Conservation (phyloP, 1,284 basidiomycete genomes). For the Austroboletus olivaceoglutinosus region DNA sequence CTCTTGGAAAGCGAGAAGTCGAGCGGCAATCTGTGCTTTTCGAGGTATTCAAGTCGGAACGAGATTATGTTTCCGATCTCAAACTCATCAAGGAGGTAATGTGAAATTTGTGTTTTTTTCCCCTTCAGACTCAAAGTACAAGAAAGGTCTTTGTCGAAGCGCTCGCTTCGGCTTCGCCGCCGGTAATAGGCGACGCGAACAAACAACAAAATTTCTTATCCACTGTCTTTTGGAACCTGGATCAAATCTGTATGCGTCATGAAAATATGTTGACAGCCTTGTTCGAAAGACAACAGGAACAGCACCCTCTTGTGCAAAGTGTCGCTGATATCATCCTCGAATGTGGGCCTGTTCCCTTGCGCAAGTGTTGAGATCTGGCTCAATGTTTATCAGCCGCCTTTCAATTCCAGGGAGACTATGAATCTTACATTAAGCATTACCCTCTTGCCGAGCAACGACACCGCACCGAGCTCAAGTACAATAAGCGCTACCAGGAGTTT, state of each 20-base stretch:
- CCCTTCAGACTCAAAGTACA: conserved; percentile 1
- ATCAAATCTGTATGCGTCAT: conserved; percentile 62
- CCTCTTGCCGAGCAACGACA: conserved; percentile 78
- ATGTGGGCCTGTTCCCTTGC: conserved; percentile 38
- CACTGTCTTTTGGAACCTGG: conserved; percentile 75
- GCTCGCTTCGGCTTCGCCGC: conserved; percentile 51
- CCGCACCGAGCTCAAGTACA: conserved; percentile 66
- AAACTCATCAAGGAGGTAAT: conserved; percentile 62
- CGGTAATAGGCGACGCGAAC: conserved; percentile 50
- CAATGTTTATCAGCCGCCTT: conserved; percentile 35
- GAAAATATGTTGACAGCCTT: conserved; percentile 62
- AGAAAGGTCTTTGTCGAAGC: conserved; percentile 67
- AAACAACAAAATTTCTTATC: conserved; percentile 57
- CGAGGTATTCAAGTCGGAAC: conserved; percentile 79
- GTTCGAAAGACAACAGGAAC: conserved; percentile 70
- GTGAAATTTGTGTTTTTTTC: conserved; percentile 1
- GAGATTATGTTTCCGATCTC: conserved; percentile 76
- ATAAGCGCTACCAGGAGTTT: conserved; percentile 63
- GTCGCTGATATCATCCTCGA: conserved; percentile 77
- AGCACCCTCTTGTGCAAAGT: conserved; percentile 77
- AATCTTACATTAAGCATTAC: conserved; percentile 80
- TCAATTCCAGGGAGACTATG: conserved; percentile 62
- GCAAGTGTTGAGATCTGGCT: conserved; percentile 12
- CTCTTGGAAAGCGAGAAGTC: conserved; percentile 68
- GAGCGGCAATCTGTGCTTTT: conserved; percentile 80